A percentile compares a stretch with the other conserved stretches of the same genome.
These are phyloP conservation scores for Fusarium udum DNA, from an alignment of 2,329 filamentous ascomycete species.

Conservation along the genomic window DNA sequence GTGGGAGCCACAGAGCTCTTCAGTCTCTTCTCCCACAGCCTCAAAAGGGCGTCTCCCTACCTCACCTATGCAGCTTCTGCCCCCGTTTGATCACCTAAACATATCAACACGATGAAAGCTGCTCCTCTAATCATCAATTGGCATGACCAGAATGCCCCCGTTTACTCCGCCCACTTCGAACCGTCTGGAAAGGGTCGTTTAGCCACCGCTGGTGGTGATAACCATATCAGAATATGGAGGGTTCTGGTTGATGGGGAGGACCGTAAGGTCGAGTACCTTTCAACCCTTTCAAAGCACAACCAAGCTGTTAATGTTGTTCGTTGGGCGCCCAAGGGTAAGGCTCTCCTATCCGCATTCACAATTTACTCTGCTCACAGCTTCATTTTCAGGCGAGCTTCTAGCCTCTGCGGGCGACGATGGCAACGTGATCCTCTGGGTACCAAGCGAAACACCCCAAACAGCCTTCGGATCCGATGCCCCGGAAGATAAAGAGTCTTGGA, in stretches of 20 bases:
- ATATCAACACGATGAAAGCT: conserved; percentile 80
- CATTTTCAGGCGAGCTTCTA: conserved; percentile 79
- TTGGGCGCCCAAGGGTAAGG: conserved; percentile 89
- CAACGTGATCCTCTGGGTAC: conserved; percentile 96
- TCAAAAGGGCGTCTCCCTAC: conserved; percentile 33
- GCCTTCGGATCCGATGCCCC: conserved; percentile 82
- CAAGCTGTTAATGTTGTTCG: conserved; percentile 98
- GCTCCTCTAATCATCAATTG: conserved; percentile 96
- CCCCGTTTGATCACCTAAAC: conserved; percentile 40
- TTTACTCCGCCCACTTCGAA: conserved; percentile 98
- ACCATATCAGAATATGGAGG: conserved; percentile 95
- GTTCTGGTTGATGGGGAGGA: conserved; percentile 86
- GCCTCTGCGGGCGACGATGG: conserved; percentile 97
- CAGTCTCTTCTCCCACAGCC: conserved; percentile 34
- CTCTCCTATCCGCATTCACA: background rate
- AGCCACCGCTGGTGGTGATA: conserved; percentile 94
- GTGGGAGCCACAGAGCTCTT: conserved; percentile 31
- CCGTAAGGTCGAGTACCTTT: conserved; percentile 88
- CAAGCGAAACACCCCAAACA: conserved; percentile 76
- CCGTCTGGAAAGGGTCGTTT: conserved; percentile 89
- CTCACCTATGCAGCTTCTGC: conserved; percentile 45
- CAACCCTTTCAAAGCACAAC: conserved; percentile 91
- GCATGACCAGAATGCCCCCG: conserved; percentile 96
- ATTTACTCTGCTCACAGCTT: conserved; percentile 26
- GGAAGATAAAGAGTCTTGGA: conserved; percentile 97